Percentiles rank a stretch among this genome's conserved stretches.
Evolutionary conservation across 78 protist species (phyloP).

Genomic region (Dictyostelium capitatum): DNA sequence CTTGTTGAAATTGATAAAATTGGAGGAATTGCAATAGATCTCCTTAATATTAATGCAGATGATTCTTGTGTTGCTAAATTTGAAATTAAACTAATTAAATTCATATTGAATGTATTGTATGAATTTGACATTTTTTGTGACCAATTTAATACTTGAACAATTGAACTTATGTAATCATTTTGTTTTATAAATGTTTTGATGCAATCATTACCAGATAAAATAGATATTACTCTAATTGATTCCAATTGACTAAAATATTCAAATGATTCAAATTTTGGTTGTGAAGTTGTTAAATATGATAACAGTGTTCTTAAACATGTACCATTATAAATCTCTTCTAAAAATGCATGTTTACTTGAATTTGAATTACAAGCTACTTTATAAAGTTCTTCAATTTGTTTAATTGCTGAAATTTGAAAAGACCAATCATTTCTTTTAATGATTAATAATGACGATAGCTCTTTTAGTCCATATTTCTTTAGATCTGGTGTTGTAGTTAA

Average conservation of each 20-base stretch:
- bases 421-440: conserved; percentile 32
- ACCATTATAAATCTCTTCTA: conserved; percentile 17
- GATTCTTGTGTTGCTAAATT: conserved; percentile 63
- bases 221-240: conserved; percentile 7
- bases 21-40: conserved; percentile 20
- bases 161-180: conserved; percentile 28
- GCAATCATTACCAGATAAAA: conserved; percentile 14
- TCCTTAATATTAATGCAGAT: conserved; percentile 32
- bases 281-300: not conserved
- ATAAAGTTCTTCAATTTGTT: conserved; percentile 36
- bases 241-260: conserved; percentile 36
- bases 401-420: conserved; percentile 26
- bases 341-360: not conserved
- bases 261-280: not conserved
- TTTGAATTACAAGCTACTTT: not conserved
- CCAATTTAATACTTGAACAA: conserved; percentile 44
- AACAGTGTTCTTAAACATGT: conserved; percentile 38
- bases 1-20: not conserved
- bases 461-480: conserved; percentile 15
- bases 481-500: not conserved
- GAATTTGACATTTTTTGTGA: not conserved
- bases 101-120: not conserved
- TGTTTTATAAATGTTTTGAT: conserved; percentile 46
- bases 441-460: conserved; percentile 7
- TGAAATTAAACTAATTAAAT: not conserved